Conservation (phyloP, 1,139 yeast species). For the Kluyveromyces sp. region DNA sequence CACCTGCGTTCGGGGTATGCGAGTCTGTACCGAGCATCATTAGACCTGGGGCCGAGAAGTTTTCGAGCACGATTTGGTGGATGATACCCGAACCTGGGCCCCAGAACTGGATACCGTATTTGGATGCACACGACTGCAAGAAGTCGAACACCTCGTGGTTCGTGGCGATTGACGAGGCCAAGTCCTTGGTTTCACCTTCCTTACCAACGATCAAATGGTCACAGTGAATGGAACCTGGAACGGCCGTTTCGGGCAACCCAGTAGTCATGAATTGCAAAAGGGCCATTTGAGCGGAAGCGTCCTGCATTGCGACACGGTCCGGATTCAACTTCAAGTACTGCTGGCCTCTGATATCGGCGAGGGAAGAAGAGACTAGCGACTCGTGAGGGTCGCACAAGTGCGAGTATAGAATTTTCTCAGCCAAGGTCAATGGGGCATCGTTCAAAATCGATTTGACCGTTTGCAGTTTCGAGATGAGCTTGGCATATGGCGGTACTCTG, state of each 20-base stretch:
- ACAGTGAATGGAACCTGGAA: slow-evolving; percentile 94
- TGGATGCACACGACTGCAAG: slow-evolving; percentile 80
- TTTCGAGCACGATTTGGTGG: slow-evolving; percentile 93
- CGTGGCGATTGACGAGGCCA: slow-evolving; percentile 65
- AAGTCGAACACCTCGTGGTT: slow-evolving; percentile 94
- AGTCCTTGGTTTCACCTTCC: slow-evolving; percentile 78
- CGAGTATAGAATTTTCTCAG: slow-evolving; percentile 89
- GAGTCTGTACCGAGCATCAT: slow-evolving; percentile 97
- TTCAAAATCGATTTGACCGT: slow-evolving; percentile 57
- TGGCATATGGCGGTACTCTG: slow-evolving; percentile 82
- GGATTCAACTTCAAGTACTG: slow-evolving; percentile 86
- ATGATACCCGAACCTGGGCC: slow-evolving; percentile 98
- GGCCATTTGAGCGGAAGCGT: slow-evolving; percentile 98
- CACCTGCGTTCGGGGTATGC: slow-evolving; percentile 98
- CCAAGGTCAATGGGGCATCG: slow-evolving; percentile 75
- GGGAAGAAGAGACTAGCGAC: slow-evolving; percentile 45
- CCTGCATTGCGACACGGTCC: slow-evolving; percentile 99
- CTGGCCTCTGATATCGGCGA: slow-evolving; percentile 56
- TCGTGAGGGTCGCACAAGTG: slow-evolving; percentile 86
- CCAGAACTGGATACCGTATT: slow-evolving; percentile 96
- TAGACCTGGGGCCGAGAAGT: slow-evolving; percentile 88
- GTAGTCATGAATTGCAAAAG: slow-evolving; percentile 94
- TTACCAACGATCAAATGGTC: slow-evolving; percentile 96
- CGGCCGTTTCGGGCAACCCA: slow-evolving; percentile 76
- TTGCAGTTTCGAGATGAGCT: slow-evolving; percentile 55